Evolutionary conservation across 176 grass and related monocot genomes (phyloP), one percentile per base, ranked within the genome.

Genomic region (Eleusine indica): DNA sequence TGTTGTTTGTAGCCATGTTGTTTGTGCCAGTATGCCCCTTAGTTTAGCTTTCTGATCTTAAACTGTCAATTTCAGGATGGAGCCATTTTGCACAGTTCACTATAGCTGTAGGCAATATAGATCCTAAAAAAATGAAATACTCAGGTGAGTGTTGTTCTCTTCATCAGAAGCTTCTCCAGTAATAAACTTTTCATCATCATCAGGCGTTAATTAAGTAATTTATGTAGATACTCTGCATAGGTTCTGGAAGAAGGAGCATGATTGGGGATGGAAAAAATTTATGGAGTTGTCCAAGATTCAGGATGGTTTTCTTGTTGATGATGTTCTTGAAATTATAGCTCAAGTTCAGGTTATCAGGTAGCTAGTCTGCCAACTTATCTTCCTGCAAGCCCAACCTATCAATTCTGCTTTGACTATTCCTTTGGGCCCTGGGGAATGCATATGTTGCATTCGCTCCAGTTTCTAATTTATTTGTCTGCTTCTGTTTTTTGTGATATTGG

Each of bases 341-440:
- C 96, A 99, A 89, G 96, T 99, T 83, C 96, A 99, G 88, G 96
- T 99, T 90, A 99, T 99, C 86, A 99, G 96, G 96, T 99, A 69
- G 11, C 56, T 78, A 82, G 82, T 74, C 71, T 68, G 70, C 76
- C 28, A 74, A 35, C 42, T 51, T 74, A 78, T 73, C 79, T 83
- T 67, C 60, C 61, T 86, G 18, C 74, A 68, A 79, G 6, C 49
- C 58, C 10, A n/a, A 61, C 17, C 25, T 63, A 35, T 25, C 43
- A 17, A 68, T 84, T 84, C 48, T 76, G 61, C 60, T 40, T 70
- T 32, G 73, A 54, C 22, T 76, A 9, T 71, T 75, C 46, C 42
- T 35, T 30, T 2, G 1, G 48, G 7, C n/a, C 9, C 2, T 25
- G 58, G 25, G 10, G 4, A 46, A 39, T 25, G 49, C 10, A 28